phyloP scores from a whole-genome alignment of 331 rosid genomes.

The Quercus tomentella region DNA sequence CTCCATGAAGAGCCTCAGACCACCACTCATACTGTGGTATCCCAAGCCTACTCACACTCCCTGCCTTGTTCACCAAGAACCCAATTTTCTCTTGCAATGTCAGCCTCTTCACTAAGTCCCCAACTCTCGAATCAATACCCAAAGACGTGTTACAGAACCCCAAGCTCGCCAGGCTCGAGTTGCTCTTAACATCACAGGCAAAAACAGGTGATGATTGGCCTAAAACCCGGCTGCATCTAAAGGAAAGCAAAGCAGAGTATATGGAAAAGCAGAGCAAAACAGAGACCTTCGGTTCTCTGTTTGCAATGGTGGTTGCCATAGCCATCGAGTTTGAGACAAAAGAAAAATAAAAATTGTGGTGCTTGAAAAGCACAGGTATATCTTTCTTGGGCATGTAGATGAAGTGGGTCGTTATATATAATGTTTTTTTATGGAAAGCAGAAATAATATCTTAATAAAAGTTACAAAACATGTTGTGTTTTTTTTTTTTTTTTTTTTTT shows the following conservation, averaged over 20 bases:
- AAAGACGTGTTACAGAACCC: constrained; percentile 70
- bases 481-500: constrained; percentile 26
- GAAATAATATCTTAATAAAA: no score
- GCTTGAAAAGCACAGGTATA: not conserved
- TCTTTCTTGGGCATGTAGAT: not conserved
- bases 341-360: not conserved
- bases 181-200: constrained; percentile 55
- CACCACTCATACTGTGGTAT: constrained; percentile 94
- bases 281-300: constrained; percentile 50
- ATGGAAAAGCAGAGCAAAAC: constrained; percentile 36
- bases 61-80: constrained; percentile 55
- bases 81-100: constrained; percentile 78
- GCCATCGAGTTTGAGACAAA: not conserved
- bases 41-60: constrained; percentile 68
- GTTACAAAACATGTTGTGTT: constrained; percentile 24
- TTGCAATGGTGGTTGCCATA: constrained; percentile 32
- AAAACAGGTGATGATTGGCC: constrained; percentile 61
- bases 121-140: constrained; percentile 44
- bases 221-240: constrained; percentile 10
- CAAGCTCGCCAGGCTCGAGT: constrained; percentile 30
- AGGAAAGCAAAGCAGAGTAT: not conserved
- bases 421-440: not conserved
- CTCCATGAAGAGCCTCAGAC: constrained; percentile 98
- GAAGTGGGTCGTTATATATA: not conserved
- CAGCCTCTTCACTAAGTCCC: constrained; percentile 67